Evolutionary conservation across 2,329 filamentous ascomycete species (phyloP), one percentile per base, ranked within the genome.

Genomic region (Coniochaeta sp.): DNA sequence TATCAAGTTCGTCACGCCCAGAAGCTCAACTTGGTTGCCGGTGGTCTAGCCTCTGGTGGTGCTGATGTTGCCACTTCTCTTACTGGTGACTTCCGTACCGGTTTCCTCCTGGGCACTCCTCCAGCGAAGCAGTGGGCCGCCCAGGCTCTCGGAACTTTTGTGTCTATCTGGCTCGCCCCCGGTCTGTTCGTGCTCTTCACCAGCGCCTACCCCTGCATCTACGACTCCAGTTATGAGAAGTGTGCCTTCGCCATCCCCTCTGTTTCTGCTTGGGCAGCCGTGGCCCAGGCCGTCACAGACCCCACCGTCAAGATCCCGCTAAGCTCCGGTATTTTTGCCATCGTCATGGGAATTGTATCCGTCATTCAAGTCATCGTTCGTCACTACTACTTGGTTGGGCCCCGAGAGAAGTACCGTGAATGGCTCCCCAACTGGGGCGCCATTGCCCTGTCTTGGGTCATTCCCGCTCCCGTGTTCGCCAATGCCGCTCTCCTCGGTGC

Each of bases 101-200:
- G 86, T 5, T 89, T 88, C 77, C 77, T 89, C 5, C 81, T 89
- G 59, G 77, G 81, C 63, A 89, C 86, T 0, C 81, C 86, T 0
- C 86, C 87, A 0, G 78, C 81, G 62, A 80, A 85, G 69, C 87
- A 89, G 71, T 89, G 85, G 78, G 77, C 86, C 64, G 86, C 86
- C 0, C 87, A 89, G 71, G 80, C 78, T 47, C 72, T 87, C 16
- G 86, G 86, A 31, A 83, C 83, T 9, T 70, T 88, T 34, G 79
- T 88, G 56, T 81, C 86, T n/a, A 78, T 88, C 65, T 88, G 88
- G 74, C 73, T 89, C 14, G 84, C 86, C 0, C 86, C 86, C 0
- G 85, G 83, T 11, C 80, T 89, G 65, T 89, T 89, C 68, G 81
- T 88, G 36, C 80, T 89, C 52, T 89, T 89, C 75, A 80, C 84